A percentile compares a stretch with the other conserved stretches of the same genome.
Conservation (phyloP, 2,329 filamentous ascomycete species). For the Cryphonectria japonica region DNA sequence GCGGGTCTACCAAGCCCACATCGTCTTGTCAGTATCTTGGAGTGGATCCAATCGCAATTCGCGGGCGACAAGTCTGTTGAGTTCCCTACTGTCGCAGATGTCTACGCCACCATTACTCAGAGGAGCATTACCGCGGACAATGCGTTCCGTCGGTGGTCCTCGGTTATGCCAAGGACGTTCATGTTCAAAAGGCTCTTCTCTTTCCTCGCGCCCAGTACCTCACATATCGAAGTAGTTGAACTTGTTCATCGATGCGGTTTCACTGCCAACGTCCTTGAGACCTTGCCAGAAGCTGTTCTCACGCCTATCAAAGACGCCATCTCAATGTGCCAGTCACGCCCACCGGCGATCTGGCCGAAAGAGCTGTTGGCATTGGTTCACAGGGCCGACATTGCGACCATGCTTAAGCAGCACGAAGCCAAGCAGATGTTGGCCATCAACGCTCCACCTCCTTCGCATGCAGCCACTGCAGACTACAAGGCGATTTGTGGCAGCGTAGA, state of each 20-base stretch:
- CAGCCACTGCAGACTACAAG: constrained; percentile 73
- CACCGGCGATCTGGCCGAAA: constrained; percentile 75
- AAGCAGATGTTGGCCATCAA: constrained; percentile 42
- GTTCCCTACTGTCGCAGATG: constrained; percentile 49
- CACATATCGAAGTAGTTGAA: constrained; percentile 69
- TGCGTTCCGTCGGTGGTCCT: constrained; percentile 48
- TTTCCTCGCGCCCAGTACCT: constrained; percentile 54
- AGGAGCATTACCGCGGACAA: constrained; percentile 41
- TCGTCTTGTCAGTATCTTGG: constrained; percentile 45
- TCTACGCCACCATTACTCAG: constrained; percentile 47
- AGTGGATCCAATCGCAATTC: constrained; percentile 58
- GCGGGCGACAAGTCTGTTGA: constrained; percentile 41
- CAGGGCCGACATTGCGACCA: constrained; percentile 76
- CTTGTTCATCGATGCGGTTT: constrained; percentile 74
- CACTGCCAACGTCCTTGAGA: constrained; percentile 70
- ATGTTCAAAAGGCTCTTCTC: constrained; percentile 72
- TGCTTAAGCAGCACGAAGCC: constrained; percentile 57
- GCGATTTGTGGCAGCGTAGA: constrained; percentile 51
- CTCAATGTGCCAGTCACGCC: constrained; percentile 79
- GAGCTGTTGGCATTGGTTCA: constrained; percentile 76
- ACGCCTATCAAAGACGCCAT: constrained; percentile 83
- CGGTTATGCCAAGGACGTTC: constrained; percentile 66
- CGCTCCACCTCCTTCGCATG: constrained; percentile 62
- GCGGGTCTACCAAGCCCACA: constrained; percentile 37
- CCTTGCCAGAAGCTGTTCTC: constrained; percentile 82